Evolutionary conservation across 345 rosid species (phyloP).

Genomic region (Camelina sativa): DNA sequence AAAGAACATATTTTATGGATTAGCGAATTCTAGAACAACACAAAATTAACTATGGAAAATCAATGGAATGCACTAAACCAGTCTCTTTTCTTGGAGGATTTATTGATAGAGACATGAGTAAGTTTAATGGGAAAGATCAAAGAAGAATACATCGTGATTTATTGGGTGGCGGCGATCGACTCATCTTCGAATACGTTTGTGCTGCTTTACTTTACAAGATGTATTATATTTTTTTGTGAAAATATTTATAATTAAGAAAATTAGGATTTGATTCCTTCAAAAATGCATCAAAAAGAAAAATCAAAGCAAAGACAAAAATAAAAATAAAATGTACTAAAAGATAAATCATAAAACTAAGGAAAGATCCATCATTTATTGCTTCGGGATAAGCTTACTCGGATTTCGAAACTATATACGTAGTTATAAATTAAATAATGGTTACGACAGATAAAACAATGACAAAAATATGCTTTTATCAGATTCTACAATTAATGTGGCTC

Average conservation of each 20-base stretch:
- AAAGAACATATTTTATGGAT: too few species aligned
- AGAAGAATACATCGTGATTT: background rate
- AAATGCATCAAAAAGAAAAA: too few species aligned
- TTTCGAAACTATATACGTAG: background rate
- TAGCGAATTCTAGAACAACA: too few species aligned
- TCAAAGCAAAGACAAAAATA: too few species aligned
- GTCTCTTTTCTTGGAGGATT: background rate
- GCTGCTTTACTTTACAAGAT: background rate
- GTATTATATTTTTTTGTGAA: too few species aligned
- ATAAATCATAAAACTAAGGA: too few species aligned
- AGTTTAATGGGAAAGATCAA: background rate
- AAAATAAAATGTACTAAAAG: too few species aligned
- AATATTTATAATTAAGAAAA: too few species aligned
- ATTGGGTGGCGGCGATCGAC: background rate
- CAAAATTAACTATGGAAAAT: too few species aligned
- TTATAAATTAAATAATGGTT: background rate
- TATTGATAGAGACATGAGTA: background rate
- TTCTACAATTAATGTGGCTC: background rate
- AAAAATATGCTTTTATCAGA: too few species aligned
- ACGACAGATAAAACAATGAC: too few species aligned
- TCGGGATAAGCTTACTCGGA: constrained; percentile 22
- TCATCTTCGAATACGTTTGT: background rate
- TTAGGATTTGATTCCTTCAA: too few species aligned
- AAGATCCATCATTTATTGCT: background rate
- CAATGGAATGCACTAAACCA: background rate